These are phyloP conservation scores for Penicillium verhagenii DNA, from an alignment of 495 filamentous ascomycete genomes.

Conservation along the genomic window DNA sequence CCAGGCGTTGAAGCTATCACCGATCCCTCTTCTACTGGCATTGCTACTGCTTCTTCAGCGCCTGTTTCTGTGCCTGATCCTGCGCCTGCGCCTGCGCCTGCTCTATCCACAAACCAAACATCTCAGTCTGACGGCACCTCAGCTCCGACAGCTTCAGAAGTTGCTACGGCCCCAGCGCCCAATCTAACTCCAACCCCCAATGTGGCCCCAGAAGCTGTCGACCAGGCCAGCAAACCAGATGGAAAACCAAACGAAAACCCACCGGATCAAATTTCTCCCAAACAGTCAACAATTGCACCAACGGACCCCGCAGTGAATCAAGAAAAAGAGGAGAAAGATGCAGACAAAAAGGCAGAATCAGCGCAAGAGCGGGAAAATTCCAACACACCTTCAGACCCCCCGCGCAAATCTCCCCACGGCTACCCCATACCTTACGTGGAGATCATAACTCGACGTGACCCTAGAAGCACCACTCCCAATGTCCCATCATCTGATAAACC, in stretches of 20 bases:
- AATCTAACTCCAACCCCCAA: neutral
- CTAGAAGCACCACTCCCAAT: neutral
- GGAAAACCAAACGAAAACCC: neutral
- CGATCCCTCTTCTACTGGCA: neutral
- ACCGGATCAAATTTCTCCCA: neutral
- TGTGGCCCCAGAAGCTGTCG: neutral
- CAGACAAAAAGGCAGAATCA: neutral
- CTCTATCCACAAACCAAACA: neutral
- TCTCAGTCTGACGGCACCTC: conserved; percentile 1
- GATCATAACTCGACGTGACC: neutral
- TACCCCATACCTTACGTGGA: conserved; percentile 13
- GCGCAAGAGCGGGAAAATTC: neutral
- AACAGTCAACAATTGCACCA: neutral
- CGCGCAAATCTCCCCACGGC: neutral
- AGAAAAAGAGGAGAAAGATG: neutral
- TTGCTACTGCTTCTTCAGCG: neutral
- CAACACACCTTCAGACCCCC: neutral
- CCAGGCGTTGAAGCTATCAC: neutral
- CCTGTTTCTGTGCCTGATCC: neutral
- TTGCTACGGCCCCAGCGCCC: neutral
- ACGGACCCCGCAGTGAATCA: neutral
- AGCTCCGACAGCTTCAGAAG: neutral
- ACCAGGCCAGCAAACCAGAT: neutral
- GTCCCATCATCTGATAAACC: neutral
- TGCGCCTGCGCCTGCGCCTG: neutral